phyloP scores from a whole-genome alignment of 345 rosid species.

The Melaleuca quinquenervia region DNA sequence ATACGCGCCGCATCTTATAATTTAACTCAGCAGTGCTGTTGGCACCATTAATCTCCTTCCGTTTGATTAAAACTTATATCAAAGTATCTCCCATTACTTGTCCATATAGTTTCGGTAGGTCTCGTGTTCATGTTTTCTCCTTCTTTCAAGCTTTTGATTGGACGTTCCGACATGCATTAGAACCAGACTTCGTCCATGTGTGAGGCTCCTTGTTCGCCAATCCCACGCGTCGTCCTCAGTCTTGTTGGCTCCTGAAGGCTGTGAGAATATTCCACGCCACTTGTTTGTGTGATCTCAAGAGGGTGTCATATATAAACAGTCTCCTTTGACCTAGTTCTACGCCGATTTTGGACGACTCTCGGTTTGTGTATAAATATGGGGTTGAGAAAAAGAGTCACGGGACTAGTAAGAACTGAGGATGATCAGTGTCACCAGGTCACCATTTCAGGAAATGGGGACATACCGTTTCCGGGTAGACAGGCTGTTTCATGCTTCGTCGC shows the following conservation, averaged over 20 bases:
- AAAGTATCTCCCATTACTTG: neutral
- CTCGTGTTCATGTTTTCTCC: neutral
- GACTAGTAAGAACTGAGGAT: neutral
- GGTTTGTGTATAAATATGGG: neutral
- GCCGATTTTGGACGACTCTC: neutral
- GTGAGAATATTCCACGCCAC: neutral
- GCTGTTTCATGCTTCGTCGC: neutral
- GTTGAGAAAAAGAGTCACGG: constrained; percentile 1
- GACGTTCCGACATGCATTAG: neutral
- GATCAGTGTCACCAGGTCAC: neutral
- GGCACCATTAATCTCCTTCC: too few relatives aligned
- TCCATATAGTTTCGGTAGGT: neutral
- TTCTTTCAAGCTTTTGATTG: neutral
- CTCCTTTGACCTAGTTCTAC: neutral
- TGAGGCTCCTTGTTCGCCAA: neutral
- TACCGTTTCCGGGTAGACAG: neutral
- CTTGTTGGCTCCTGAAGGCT: neutral
- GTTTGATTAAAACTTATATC: neutral
- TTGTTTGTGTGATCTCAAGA: neutral
- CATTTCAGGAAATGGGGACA: neutral
- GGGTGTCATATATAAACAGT: neutral
- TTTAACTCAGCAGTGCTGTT: neutral
- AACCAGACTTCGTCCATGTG: neutral
- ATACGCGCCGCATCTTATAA: neutral
- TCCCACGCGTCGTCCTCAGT: neutral